These are phyloP conservation scores for Diophrys sp. DNA, from an alignment of 73 alveolate species.

Conservation along the genomic window DNA sequence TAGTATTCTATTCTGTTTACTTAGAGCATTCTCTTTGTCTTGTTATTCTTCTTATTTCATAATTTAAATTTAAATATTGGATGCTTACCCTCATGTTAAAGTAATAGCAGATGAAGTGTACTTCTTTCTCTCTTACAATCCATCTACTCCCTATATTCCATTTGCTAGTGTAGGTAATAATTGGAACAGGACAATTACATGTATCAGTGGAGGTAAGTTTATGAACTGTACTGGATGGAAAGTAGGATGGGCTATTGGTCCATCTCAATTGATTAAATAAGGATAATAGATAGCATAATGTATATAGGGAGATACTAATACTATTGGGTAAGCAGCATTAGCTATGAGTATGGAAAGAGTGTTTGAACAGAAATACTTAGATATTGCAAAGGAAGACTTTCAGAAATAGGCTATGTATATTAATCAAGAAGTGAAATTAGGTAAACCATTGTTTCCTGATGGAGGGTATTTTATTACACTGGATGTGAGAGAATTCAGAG, in stretches of 20 bases:
- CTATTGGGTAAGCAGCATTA: constrained; percentile 17
- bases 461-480: constrained; percentile 50
- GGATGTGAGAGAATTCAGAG: constrained; percentile 34
- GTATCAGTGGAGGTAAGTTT: constrained; percentile 73
- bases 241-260: constrained; percentile 84
- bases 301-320: constrained; percentile 25
- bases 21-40: no score
- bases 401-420: constrained; percentile 28
- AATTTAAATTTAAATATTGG: constrained; percentile 32
- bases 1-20: no score
- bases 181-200: constrained; percentile 69
- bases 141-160: constrained; percentile 36
- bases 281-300: constrained; percentile 22
- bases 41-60: no score
- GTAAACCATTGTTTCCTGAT: constrained; percentile 21
- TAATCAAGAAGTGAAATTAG: constrained; percentile 38
- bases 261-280: constrained; percentile 44
- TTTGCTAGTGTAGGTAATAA: constrained; percentile 60
- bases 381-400: constrained; percentile 12
- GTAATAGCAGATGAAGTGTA: constrained; percentile 82
- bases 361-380: constrained; percentile 6
- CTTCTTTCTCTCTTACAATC: constrained; percentile 54
- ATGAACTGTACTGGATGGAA: constrained; percentile 82
- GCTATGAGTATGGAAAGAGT: constrained; percentile 7
- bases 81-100: constrained; percentile 56